Evolutionary conservation across 2,329 filamentous ascomycete genomes (phyloP).

Genomic region (Sclerotinia nivalis): DNA sequence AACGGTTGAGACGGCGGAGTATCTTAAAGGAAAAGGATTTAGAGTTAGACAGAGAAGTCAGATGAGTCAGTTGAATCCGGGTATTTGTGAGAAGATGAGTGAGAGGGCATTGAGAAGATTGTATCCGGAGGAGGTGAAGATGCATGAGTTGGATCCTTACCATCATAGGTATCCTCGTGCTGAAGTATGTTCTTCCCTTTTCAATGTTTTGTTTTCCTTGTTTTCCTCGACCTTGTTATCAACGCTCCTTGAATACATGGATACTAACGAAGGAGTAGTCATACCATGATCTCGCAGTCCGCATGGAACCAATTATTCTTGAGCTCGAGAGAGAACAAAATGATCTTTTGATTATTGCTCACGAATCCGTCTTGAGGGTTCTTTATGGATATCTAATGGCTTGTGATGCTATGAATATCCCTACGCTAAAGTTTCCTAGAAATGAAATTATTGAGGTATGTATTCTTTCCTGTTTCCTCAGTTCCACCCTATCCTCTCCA

Average conservation of each 20-base stretch:
- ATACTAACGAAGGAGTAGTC: conserved; percentile 56
- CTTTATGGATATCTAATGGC: conserved; percentile 98
- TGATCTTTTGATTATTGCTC: conserved; percentile 96
- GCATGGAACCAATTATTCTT: conserved; percentile 94
- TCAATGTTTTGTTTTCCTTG: too few species aligned
- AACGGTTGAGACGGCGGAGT: conserved; percentile 86
- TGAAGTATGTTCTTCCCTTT: conserved; percentile 59
- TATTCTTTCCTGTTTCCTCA: background rate
- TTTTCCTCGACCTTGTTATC: background rate
- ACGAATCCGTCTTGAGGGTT: conserved; percentile 95
- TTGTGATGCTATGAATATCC: conserved; percentile 93
- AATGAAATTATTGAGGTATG: conserved; percentile 91
- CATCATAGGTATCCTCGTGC: conserved; percentile 94
- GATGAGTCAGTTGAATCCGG: conserved; percentile 96
- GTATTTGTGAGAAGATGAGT: conserved; percentile 91
- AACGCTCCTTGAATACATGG: background rate
- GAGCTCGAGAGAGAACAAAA: conserved; percentile 96
- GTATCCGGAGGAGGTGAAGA: conserved; percentile 87
- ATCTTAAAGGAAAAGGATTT: conserved; percentile 76
- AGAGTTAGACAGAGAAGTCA: conserved; percentile 89
- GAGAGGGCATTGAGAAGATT: conserved; percentile 77
- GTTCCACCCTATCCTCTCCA: background rate
- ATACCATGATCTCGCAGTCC: conserved; percentile 97
- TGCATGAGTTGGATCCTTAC: conserved; percentile 93
- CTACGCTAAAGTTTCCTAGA: conserved; percentile 86